These are phyloP conservation scores for Leptoxyphium fumago DNA, from an alignment of 2,329 filamentous ascomycete species.

Conservation along the genomic window DNA sequence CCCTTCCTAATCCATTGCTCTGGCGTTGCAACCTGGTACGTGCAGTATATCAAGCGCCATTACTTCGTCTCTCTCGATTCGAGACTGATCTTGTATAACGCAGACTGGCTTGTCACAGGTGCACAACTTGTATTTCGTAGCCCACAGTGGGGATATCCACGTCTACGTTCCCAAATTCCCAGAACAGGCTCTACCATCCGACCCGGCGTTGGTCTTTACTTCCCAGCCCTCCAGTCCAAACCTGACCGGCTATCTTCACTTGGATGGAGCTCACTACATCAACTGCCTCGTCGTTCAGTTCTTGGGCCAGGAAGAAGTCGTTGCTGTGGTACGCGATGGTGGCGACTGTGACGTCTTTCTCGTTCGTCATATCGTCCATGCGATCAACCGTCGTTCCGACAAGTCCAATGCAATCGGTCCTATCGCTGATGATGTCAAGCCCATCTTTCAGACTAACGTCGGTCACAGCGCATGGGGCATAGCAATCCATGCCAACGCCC, in stretches of 20 bases:
- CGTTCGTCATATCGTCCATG: conserved; percentile 19
- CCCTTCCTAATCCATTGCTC: conserved; percentile 7
- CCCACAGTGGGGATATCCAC: conserved; percentile 24
- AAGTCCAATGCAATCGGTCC: conserved; percentile 10
- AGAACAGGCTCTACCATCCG: conserved; percentile 21
- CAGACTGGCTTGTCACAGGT: conserved; percentile 31
- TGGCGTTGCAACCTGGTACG: conserved; percentile 29
- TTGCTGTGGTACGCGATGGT: conserved; percentile 43
- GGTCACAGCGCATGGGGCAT: conserved; percentile 75
- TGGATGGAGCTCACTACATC: conserved; percentile 26
- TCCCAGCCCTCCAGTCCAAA: conserved; percentile 22
- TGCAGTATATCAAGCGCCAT: conserved; percentile 1
- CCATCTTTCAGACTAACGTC: conserved; percentile 65
- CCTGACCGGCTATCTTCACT: conserved; percentile 22
- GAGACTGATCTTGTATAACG: background rate
- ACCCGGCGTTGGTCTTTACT: conserved; percentile 24
- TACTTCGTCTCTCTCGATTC: no score
- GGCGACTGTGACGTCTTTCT: conserved; percentile 34
- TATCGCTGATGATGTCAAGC: conserved; percentile 30
- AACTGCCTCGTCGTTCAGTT: conserved; percentile 29
- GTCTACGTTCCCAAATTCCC: conserved; percentile 31
- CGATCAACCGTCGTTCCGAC: conserved; percentile 21
- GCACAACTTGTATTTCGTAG: conserved; percentile 36
- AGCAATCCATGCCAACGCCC: conserved; percentile 64
- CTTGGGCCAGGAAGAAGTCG: conserved; percentile 31